Evolutionary conservation across 768 basidiomycete genomes (phyloP).

Genomic region (Glaciozyma antarctica): DNA sequence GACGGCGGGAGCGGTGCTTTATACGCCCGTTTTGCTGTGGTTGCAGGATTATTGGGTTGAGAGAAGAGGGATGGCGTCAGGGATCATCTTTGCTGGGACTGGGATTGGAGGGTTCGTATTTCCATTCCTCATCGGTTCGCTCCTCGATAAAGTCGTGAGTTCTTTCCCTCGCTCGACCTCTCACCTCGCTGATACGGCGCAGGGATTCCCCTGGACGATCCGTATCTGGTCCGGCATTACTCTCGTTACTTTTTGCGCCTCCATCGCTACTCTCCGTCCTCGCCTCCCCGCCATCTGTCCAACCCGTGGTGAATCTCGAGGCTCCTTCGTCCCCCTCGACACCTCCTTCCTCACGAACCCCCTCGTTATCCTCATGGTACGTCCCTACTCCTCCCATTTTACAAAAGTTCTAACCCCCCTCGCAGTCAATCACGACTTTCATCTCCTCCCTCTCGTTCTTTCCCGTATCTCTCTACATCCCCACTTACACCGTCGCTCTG

Average conservation of each 20-base stretch:
- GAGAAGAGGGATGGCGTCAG: constrained; percentile 10
- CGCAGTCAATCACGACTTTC: constrained; percentile 5
- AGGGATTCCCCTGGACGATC: constrained; percentile 22
- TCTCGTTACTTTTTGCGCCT: not conserved
- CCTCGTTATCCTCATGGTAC: constrained; percentile 22
- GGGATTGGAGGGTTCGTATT: constrained; percentile 16
- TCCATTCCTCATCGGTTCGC: constrained; percentile 9
- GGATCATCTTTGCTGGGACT: constrained; percentile 14
- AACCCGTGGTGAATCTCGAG: not conserved
- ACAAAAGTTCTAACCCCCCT: not conserved
- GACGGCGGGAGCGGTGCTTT: constrained; percentile 6
- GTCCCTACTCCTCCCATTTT: not conserved
- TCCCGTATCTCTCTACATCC: constrained; percentile 24
- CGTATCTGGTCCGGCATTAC: constrained; percentile 24
- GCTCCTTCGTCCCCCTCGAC: constrained; percentile 2
- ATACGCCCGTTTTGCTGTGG: constrained; percentile 20
- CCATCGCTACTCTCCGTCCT: not conserved
- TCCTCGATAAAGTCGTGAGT: constrained; percentile 10
- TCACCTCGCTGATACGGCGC: too few species aligned
- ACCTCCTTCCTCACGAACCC: constrained; percentile 6
- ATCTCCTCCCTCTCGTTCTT: constrained; percentile 16
- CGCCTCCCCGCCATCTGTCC: not conserved
- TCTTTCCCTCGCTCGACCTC: too few species aligned
- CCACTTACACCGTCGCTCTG: constrained; percentile 19
- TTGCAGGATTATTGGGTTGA: constrained; percentile 20